These are phyloP conservation scores for Zygnema circumcarinatum DNA, from an alignment of 139 green algal species.

Conservation along the genomic window DNA sequence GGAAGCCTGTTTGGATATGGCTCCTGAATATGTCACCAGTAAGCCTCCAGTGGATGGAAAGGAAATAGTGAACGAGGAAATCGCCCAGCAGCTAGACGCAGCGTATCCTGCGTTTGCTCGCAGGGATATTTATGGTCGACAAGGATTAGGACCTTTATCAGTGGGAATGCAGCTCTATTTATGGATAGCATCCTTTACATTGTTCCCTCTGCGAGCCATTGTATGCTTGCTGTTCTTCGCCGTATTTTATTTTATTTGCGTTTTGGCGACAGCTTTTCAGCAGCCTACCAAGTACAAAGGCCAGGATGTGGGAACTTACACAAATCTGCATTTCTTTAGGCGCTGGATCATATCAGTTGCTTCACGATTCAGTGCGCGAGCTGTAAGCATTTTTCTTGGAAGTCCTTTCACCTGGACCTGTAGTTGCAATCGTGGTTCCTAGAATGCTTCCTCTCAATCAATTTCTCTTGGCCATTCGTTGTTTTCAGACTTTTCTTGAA, in stretches of 20 bases:
- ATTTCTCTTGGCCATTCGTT: too few species aligned
- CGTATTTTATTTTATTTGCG: slow-evolving; percentile 67
- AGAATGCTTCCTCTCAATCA: too few species aligned
- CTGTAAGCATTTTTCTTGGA: slow-evolving; percentile 65
- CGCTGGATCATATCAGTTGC: slow-evolving; percentile 9
- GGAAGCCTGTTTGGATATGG: too few species aligned
- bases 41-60: too few species aligned
- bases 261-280: not conserved
- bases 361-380: slow-evolving; percentile 54
- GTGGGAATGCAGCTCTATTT: slow-evolving; percentile 57
- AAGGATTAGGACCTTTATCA: slow-evolving; percentile 43
- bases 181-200: slow-evolving; percentile 54
- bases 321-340: not conserved
- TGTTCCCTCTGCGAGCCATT: slow-evolving; percentile 67
- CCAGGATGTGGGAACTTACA: not conserved
- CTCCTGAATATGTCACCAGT: too few species aligned
- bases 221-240: slow-evolving; percentile 41
- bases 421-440: too few species aligned
- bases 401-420: too few species aligned
- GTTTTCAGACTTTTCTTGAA: too few species aligned
- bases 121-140: slow-evolving; percentile 65
- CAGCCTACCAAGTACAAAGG: not conserved
- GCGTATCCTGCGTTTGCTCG: slow-evolving; percentile 62
- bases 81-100: not conserved
- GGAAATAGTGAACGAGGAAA: too few species aligned